These are phyloP conservation scores for Emergomyces africanus DNA, from an alignment of 2,329 filamentous ascomycete genomes.

Conservation along the genomic window DNA sequence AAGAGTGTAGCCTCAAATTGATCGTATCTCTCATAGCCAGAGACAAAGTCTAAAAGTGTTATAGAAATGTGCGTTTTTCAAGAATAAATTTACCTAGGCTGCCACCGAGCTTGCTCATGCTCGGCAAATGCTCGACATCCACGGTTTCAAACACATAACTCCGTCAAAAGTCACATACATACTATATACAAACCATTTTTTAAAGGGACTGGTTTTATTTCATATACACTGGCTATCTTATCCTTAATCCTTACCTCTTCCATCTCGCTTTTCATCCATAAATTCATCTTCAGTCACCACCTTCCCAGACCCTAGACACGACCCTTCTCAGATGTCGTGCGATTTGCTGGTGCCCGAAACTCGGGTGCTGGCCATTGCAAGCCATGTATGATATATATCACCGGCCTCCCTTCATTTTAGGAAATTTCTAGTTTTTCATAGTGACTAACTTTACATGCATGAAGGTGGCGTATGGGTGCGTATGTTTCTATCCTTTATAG, in stretches of 20 bases:
- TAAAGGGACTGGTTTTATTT: background rate
- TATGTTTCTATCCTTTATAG: background rate
- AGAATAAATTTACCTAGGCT: no score
- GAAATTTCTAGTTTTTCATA: conserved; percentile 3
- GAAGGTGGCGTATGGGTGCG: conserved; percentile 42
- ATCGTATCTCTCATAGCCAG: no score
- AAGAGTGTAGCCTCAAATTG: no score
- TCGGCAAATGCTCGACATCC: background rate
- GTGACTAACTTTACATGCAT: conserved; percentile 4
- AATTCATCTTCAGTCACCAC: background rate
- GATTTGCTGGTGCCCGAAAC: conserved; percentile 44
- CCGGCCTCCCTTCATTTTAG: conserved; percentile 1
- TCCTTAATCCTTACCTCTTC: background rate
- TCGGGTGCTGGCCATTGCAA: conserved; percentile 74
- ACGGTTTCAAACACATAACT: background rate
- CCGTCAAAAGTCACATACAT: background rate
- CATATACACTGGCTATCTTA: background rate
- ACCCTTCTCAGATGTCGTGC: conserved; percentile 15
- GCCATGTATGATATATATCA: conserved; percentile 58
- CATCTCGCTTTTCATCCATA: background rate
- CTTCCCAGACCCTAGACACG: background rate
- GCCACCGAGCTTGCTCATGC: no score
- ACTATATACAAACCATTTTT: background rate
- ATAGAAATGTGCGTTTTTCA: no score
- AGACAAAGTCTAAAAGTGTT: no score